Base-by-base conservation (phyloP, 2,329 filamentous ascomycete genomes). In the Clarireedia hainanense region DNA sequence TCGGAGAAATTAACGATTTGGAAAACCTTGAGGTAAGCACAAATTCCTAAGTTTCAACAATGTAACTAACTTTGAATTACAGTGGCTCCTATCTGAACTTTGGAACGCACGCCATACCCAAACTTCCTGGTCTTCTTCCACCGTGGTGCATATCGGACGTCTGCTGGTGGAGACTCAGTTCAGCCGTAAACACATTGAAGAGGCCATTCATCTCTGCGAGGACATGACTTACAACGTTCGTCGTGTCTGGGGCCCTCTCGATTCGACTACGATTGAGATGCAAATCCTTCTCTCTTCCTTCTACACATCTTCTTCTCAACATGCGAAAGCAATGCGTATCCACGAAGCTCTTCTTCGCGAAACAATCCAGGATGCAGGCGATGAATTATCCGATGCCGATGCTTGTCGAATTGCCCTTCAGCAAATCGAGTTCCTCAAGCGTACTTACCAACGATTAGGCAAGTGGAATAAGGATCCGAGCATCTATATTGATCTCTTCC, bases 1-100 rank as follows among this genome's bases (percentile, higher is more conserved):
- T 80, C 1, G 76, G 76, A 30, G 72, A 74, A 24, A 75, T 78
- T 56, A 64, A 70, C 55, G 75, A 78, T 62, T 76, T 71, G 57
- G 64, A 67, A 20, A 74, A 76, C 50, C 71, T 78, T 10, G 75
- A 78, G 60, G 62, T 67, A 46, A 52, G 40, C 30, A 14, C 7
- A 52, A n/a, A 7, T 4, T 52, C 9, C 9, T 34, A 6, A 2
- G 5, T 52, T 15, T 34, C 12, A 7, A 39, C 24, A 2, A 5
- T 9, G 15, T 24, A 27, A 0, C 17, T 52, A 46, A 52, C 9
- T 17, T 27, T 10, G 6, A 45, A 46, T 37, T 5, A 30, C 27
- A 46, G 40, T 46, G 50, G 50, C 59, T 61, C 5, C 64, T 69
- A 2, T 61, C 67, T 9, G 37, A 53, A 15, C 58, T 64, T 9